These are phyloP conservation scores for Besnoitia besnoiti DNA, from an alignment of 169 alveolate genomes.

Conservation along the genomic window DNA sequence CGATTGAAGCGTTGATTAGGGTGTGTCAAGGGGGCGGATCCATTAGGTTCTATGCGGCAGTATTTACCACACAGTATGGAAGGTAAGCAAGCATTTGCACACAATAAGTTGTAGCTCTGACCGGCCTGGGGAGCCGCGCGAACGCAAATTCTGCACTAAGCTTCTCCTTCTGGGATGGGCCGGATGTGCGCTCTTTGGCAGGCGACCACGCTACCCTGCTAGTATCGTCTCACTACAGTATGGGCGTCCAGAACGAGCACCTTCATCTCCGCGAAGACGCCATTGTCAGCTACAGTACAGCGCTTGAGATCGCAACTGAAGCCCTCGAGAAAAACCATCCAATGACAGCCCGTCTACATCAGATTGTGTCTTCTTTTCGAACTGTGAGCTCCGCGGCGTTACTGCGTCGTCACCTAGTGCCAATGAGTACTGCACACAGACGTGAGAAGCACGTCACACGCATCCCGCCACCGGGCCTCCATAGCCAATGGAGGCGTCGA, in stretches of 20 bases:
- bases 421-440: no score
- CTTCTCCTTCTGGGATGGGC: background rate
- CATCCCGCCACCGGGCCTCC: no score
- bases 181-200: background rate
- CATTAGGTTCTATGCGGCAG: no score
- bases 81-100: background rate
- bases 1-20: no score
- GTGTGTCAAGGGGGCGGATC: no score
- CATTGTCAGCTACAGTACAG: background rate
- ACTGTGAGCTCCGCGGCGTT: background rate
- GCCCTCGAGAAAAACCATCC: background rate
- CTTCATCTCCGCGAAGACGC: background rate
- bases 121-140: no score
- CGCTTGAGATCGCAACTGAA: background rate
- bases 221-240: background rate
- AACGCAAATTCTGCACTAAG: background rate
- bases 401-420: no score
- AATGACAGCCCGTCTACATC: background rate
- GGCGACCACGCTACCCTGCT: background rate
- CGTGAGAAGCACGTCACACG: no score
- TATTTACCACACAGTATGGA: background rate
- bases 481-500: no score
- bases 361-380: background rate
- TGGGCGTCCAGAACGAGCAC: background rate
- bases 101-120: background rate